A percentile compares a stretch with the other conserved stretches of the same genome.
Evolutionary conservation across 2,329 filamentous ascomycete species (phyloP).

Genomic region (Penicillium janthinellum): DNA sequence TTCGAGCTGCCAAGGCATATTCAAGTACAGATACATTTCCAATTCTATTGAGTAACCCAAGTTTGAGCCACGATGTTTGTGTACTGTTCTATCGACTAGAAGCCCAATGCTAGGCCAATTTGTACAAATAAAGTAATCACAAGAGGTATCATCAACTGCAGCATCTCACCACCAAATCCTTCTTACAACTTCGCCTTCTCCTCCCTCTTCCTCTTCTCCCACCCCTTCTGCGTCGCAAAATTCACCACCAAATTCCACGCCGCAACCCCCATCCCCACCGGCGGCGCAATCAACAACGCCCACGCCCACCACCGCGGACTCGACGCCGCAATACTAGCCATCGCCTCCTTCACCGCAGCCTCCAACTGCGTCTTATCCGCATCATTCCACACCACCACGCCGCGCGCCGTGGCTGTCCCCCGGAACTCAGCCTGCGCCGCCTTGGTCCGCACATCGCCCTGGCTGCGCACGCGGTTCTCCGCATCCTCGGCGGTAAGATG

Average conservation of each 20-base stretch:
- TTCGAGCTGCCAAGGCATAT: neutral
- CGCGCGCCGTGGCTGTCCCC: conserved; percentile 56
- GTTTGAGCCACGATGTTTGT: neutral
- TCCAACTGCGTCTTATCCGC: conserved; percentile 69
- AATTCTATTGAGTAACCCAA: neutral
- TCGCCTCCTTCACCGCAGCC: conserved; percentile 65
- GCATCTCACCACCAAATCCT: neutral
- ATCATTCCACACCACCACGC: conserved; percentile 91
- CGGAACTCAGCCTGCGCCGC: conserved; percentile 71
- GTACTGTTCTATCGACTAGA: neutral
- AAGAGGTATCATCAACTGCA: neutral
- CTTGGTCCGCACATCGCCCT: conserved; percentile 84
- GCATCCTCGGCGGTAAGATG: conserved; percentile 85
- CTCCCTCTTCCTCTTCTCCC: conserved; percentile 63
- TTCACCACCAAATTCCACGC: conserved; percentile 75
- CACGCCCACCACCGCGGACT: conserved; percentile 87
- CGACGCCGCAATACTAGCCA: conserved; percentile 61
- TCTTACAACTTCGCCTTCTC: conserved; percentile 59
- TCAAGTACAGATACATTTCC: neutral
- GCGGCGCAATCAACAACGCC: conserved; percentile 68
- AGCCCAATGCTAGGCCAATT: neutral
- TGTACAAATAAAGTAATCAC: neutral
- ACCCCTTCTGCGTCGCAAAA: conserved; percentile 67
- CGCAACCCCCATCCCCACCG: conserved; percentile 68
- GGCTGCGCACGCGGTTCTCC: conserved; percentile 79